Percentiles rank a stretch among this genome's conserved stretches.
Conservation (phyloP, 2,329 filamentous ascomycete genomes). For the Talaromyces atroroseus region DNA sequence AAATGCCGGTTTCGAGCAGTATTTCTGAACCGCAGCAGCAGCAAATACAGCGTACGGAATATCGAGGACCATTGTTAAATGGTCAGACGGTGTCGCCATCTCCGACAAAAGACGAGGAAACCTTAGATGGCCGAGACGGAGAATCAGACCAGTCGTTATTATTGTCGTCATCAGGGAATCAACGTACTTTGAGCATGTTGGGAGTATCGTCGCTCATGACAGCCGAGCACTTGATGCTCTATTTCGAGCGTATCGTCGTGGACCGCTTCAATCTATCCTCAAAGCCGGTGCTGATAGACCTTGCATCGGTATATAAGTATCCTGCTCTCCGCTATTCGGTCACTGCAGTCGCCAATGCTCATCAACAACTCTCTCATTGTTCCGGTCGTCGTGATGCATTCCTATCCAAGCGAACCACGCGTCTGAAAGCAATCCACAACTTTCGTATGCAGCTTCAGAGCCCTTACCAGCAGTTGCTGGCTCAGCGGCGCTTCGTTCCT, state of each 20-base stretch:
- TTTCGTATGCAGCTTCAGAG: constrained; percentile 28
- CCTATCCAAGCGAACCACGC: constrained; percentile 10
- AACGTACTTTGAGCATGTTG: neutral
- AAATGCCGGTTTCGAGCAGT: constrained; percentile 8
- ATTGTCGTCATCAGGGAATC: neutral
- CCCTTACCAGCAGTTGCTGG: constrained; percentile 10
- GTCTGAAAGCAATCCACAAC: constrained; percentile 14
- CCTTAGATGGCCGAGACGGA: neutral
- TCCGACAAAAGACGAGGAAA: neutral
- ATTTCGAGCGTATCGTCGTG: constrained; percentile 14
- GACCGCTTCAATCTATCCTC: constrained; percentile 15
- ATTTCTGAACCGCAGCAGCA: neutral
- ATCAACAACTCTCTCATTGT: constrained; percentile 11
- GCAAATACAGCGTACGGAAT: neutral
- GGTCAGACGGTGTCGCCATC: neutral
- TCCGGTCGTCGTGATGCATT: constrained; percentile 6
- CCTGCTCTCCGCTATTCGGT: constrained; percentile 14
- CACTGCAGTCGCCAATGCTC: constrained; percentile 16
- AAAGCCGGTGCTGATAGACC: constrained; percentile 12
- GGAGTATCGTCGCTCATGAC: constrained; percentile 1
- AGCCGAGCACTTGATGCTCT: constrained; percentile 14
- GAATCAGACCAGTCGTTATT: neutral
- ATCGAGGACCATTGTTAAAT: neutral
- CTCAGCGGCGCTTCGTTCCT: constrained; percentile 18
- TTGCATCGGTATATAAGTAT: constrained; percentile 13